phyloP scores from a whole-genome alignment of 2,329 filamentous ascomycete genomes.

The Corynespora cassiicola region DNA sequence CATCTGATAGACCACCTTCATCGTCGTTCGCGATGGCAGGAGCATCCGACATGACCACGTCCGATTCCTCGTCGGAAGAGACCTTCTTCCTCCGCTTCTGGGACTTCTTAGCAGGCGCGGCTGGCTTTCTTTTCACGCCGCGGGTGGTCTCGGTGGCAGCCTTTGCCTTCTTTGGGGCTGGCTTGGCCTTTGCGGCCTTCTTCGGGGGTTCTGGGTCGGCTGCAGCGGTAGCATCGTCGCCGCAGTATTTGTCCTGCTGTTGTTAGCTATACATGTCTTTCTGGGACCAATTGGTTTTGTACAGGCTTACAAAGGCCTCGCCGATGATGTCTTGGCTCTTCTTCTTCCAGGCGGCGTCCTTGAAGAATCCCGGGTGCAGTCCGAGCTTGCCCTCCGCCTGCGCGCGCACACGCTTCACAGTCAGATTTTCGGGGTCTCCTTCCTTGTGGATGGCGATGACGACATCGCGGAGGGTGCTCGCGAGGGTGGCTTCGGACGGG shows the following conservation, averaged over 20 bases:
- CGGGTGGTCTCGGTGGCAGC: constrained; percentile 14
- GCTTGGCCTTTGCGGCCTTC: constrained; percentile 27
- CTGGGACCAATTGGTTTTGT: neutral
- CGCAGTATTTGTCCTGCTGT: constrained; percentile 33
- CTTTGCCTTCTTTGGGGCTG: constrained; percentile 29
- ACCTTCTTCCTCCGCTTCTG: constrained; percentile 39
- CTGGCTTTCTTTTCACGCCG: constrained; percentile 40
- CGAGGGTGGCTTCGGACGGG: constrained; percentile 46
- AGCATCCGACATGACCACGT: constrained; percentile 25
- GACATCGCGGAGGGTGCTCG: constrained; percentile 47
- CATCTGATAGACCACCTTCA: constrained; percentile 29
- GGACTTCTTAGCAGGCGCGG: constrained; percentile 33
- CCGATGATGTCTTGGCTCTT: constrained; percentile 50
- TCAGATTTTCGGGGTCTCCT: constrained; percentile 58
- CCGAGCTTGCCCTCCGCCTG: constrained; percentile 60
- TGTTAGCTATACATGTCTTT: constrained; percentile 8
- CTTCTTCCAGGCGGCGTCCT: constrained; percentile 61
- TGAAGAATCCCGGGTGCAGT: constrained; percentile 63
- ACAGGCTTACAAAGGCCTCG: constrained; percentile 35
- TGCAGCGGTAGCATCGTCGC: constrained; percentile 33
- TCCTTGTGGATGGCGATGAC: constrained; percentile 49
- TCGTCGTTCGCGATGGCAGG: constrained; percentile 12
- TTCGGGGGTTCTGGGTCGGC: constrained; percentile 23
- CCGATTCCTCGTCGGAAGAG: constrained; percentile 38
- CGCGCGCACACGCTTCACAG: constrained; percentile 62